Conservation (phyloP, 2,329 filamentous ascomycete genomes). For the Aspergillus proliferans region DNA sequence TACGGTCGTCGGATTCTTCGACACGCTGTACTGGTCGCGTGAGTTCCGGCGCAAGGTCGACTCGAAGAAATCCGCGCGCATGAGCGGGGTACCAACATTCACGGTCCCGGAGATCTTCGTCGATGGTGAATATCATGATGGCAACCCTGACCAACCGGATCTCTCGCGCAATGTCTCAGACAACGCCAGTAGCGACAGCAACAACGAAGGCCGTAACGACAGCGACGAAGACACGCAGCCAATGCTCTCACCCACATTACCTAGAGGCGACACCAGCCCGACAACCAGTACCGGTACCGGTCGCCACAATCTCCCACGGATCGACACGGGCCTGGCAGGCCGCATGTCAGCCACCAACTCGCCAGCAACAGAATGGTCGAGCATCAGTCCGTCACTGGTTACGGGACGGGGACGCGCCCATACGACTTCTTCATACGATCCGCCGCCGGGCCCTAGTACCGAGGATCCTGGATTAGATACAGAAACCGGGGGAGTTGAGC, state of each 20-base stretch:
- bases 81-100: constrained; percentile 72
- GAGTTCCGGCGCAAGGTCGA: constrained; percentile 72
- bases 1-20: constrained; percentile 89
- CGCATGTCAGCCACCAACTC: constrained; percentile 25
- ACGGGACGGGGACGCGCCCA: constrained; percentile 22
- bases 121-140: constrained; percentile 57
- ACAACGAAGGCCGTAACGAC: neutral
- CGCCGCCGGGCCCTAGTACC: constrained; percentile 13
- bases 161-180: constrained; percentile 5
- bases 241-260: constrained; percentile 29
- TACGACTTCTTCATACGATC: constrained; percentile 25
- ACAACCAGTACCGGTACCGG: constrained; percentile 7
- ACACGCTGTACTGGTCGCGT: constrained; percentile 81
- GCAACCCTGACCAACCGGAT: constrained; percentile 30
- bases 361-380: constrained; percentile 44
- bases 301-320: constrained; percentile 42
- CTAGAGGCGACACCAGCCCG: constrained; percentile 24
- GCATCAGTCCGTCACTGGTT: constrained; percentile 46
- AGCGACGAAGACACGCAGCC: constrained; percentile 19
- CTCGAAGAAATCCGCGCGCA: constrained; percentile 64
- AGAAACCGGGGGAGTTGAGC: constrained; percentile 18
- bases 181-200: constrained; percentile 1
- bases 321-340: constrained; percentile 37
- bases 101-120: constrained; percentile 86
- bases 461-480: neutral